These are phyloP conservation scores for Colletotrichum theobromicola DNA, from an alignment of 2,329 filamentous ascomycete species.

Conservation along the genomic window DNA sequence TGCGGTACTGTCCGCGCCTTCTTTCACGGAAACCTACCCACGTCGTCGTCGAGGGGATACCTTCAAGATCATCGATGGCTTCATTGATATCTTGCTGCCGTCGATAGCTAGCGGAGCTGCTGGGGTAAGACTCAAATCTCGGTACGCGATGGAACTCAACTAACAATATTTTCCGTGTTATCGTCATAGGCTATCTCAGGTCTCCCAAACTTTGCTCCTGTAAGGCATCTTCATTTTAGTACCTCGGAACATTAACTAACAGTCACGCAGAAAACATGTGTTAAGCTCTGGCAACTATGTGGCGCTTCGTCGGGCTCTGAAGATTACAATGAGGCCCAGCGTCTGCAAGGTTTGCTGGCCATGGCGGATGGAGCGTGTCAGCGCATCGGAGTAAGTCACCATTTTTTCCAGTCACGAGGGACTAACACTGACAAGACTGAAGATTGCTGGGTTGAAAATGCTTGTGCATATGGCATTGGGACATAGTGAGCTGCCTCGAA, in stretches of 20 bases:
- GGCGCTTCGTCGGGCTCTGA: neutral
- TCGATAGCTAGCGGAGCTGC: neutral
- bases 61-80: neutral
- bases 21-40: neutral
- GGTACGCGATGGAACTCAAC: fast-evolving
- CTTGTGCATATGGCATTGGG: neutral
- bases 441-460: neutral
- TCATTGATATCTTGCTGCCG: neutral
- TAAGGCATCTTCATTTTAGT: neutral
- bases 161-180: neutral
- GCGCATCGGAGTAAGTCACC: neutral
- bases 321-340: neutral
- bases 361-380: neutral
- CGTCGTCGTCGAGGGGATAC: neutral
- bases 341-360: neutral
- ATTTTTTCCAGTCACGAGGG: fast-evolving
- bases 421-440: neutral
- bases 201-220: neutral
- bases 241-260: neutral
- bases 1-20: neutral
- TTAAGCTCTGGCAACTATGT: neutral
- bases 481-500: neutral
- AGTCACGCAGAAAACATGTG: neutral
- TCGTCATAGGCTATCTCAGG: neutral
- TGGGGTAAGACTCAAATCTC: neutral